Base-by-base conservation (phyloP, 352 stramenopile genomes). In the Globisporangium paddicum region DNA sequence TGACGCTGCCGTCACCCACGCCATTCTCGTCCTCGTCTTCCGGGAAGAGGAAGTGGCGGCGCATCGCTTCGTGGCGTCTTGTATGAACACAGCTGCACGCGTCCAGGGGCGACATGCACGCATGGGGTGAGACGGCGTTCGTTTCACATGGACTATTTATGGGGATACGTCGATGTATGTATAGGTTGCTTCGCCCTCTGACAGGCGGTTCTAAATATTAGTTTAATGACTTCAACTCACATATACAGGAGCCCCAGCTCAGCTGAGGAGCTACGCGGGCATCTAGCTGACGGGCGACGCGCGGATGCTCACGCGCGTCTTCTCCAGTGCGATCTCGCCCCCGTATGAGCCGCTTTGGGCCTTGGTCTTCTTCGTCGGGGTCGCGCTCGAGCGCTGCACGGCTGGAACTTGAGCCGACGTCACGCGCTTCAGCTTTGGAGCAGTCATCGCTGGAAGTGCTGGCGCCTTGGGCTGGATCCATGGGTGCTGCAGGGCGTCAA, bases 291-390 rank as follows among this genome's bases (percentile, higher is more conserved):
- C 10, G 46, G 18, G 38, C 1, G 60, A 55, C 30, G 38, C 21
- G 16, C 62, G 70, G 26, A 89, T 75, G 51, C 67, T 58, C 19
- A 91, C 65, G 16, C 81, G 77, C 13, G 81, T 89, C 25, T 62
- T 66, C 6, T 86, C 77, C 38, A 91, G 75, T 30, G 68, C 75
- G 60, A 91, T 89, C 64, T 86, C 81, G 40, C 65, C 68, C 58
- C 78, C 69, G 23, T 32, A 64, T n/a, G 58, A 60, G 13, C 58
- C 44, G 23, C 58, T 64, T 41, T 50, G 55, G 28, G 56, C 55
- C 28, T 70, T 71, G 16, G 59, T 40, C 45, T 70, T 77, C 45
- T 58, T 70, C 55, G 64, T 63, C 21, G n/a, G 5, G 26, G 21
- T 32, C 13, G 26, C 28, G 28, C 18, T 53, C 14, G 47, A 19